These are phyloP conservation scores for Phytophthora pseudosyringae DNA, from an alignment of 352 stramenopile genomes.

Conservation along the genomic window DNA sequence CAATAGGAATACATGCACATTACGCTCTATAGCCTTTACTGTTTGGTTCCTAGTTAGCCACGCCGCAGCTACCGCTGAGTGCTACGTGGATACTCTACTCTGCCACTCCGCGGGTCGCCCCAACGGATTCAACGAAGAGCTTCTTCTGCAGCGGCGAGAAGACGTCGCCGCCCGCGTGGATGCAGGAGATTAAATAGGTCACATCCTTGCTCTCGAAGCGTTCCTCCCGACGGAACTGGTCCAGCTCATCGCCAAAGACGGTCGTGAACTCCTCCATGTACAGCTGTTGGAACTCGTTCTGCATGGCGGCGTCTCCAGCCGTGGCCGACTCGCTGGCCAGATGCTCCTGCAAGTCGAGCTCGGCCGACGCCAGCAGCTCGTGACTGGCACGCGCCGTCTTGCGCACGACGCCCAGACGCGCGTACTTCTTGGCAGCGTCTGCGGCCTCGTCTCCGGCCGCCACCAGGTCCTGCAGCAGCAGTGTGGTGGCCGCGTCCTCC, in stretches of 20 bases:
- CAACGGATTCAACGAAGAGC: constrained; percentile 77
- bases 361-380: constrained; percentile 53
- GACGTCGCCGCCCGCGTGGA: constrained; percentile 79
- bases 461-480: constrained; percentile 71
- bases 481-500: constrained; percentile 44
- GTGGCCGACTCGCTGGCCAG: constrained; percentile 11
- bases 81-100: constrained; percentile 7
- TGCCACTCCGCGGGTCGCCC: constrained; percentile 16
- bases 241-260: constrained; percentile 84
- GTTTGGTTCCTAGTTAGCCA: neutral
- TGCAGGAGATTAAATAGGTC: constrained; percentile 90
- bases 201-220: constrained; percentile 89
- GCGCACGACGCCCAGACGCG: constrained; percentile 51
- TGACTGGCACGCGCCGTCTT: constrained; percentile 67
- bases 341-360: constrained; percentile 48
- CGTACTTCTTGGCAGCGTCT: constrained; percentile 53
- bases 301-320: constrained; percentile 25
- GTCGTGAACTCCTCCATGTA: constrained; percentile 90
- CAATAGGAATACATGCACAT: constrained; percentile 37
- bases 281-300: constrained; percentile 72
- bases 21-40: constrained; percentile 24
- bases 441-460: constrained; percentile 55
- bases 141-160: constrained; percentile 86
- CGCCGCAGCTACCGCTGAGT: neutral
- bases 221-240: constrained; percentile 88